Evolutionary conservation across 495 filamentous ascomycete genomes (phyloP).

Genomic region (Amniculicola lignicola): DNA sequence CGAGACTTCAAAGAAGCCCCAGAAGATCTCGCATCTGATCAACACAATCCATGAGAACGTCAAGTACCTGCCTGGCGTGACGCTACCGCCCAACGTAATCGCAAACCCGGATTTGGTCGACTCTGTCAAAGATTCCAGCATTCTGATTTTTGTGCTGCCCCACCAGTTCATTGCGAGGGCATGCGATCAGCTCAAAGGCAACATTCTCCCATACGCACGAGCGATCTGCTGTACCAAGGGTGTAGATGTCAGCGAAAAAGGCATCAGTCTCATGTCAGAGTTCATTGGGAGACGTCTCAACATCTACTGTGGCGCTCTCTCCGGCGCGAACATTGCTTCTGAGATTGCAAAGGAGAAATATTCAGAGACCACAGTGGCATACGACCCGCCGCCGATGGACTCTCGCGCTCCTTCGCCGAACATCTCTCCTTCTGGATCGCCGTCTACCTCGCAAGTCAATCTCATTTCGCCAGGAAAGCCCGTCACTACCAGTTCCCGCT

Average conservation of each 20-base stretch:
- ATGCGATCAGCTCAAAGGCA: conserved; percentile 78
- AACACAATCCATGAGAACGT: conserved; percentile 93
- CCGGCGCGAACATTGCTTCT: conserved; percentile 93
- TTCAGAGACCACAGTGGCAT: conserved; percentile 94
- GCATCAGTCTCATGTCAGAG: conserved; percentile 87
- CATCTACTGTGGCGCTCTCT: conserved; percentile 96
- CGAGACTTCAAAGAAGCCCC: conserved; percentile 56
- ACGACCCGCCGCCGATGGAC: conserved; percentile 85
- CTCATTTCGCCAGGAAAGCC: conserved; percentile 65
- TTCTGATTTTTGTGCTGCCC: conserved; percentile 95
- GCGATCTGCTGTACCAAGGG: conserved; percentile 99
- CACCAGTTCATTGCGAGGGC: conserved; percentile 94
- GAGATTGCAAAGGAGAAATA: conserved; percentile 94
- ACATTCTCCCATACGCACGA: conserved; percentile 86
- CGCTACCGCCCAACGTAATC: conserved; percentile 78
- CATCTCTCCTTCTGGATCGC: conserved; percentile 56
- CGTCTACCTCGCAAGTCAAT: conserved; percentile 53
- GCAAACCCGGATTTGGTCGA: conserved; percentile 85
- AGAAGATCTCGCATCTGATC: conserved; percentile 87
- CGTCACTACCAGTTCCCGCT: conserved; percentile 50
- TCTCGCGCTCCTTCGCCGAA: conserved; percentile 67
- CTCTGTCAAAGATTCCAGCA: conserved; percentile 74
- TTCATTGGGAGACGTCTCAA: conserved; percentile 82
- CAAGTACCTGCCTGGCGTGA: conserved; percentile 88
- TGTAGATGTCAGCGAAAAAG: conserved; percentile 79